Percentiles rank a stretch among this genome's conserved stretches.
Conservation (phyloP, 75 land plant species). For the Picea glauca region DNA sequence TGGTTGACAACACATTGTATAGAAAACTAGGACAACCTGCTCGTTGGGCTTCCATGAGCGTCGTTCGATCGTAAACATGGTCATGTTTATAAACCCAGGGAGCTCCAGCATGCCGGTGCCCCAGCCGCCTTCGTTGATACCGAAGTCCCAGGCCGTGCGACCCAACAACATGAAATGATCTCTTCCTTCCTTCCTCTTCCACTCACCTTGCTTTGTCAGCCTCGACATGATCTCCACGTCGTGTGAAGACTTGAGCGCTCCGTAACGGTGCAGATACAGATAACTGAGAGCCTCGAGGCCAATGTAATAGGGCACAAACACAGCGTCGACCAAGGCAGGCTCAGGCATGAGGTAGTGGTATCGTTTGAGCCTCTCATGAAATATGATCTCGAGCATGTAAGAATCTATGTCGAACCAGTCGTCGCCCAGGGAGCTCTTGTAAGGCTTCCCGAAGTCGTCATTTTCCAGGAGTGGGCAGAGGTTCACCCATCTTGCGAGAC, state of each 20-base stretch:
- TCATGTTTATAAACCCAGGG: neutral
- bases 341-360: constrained; percentile 1
- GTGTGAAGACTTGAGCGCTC: neutral
- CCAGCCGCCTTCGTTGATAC: neutral
- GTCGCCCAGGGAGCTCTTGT: too few species aligned
- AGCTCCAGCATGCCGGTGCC: neutral
- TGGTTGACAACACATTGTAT: too few species aligned
- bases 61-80: constrained; percentile 1
- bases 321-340: neutral
- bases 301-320: constrained; percentile 18
- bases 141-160: constrained; percentile 20
- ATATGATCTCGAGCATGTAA: constrained; percentile 18
- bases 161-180: constrained; percentile 24
- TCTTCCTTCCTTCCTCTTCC: constrained; percentile 9
- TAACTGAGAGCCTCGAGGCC: constrained; percentile 1
- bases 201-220: neutral
- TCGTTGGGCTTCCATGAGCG: constrained; percentile 6
- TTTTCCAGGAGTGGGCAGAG: constrained; percentile 10
- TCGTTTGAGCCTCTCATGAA: constrained; percentile 8
- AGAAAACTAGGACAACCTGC: neutral
- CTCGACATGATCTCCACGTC: constrained; percentile 8
- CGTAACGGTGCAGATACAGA: too few species aligned
- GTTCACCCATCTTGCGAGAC: constrained; percentile 10
- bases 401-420: constrained; percentile 13
- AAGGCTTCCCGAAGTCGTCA: constrained; percentile 4